Evolutionary conservation across 2,329 filamentous ascomycete genomes (phyloP).

Genomic region (Tolypocladium pustulatum): DNA sequence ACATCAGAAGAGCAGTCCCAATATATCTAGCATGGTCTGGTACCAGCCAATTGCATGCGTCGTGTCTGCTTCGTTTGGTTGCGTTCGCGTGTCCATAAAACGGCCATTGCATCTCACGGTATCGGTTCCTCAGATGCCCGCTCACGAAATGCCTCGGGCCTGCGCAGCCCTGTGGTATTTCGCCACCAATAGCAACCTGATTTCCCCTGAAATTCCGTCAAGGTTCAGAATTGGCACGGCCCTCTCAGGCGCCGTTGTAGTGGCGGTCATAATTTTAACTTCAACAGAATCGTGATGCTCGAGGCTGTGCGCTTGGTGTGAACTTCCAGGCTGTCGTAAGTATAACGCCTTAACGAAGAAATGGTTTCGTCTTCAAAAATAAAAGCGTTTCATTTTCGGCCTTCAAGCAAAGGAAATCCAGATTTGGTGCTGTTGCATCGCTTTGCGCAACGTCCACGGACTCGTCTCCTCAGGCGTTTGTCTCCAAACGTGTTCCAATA

Average conservation of each 20-base stretch:
- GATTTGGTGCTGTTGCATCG: constrained; percentile 35
- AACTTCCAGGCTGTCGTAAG: neutral
- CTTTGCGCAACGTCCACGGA: constrained; percentile 32
- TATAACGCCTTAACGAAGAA: neutral
- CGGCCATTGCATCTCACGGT: neutral
- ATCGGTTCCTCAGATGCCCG: neutral
- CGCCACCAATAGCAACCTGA: neutral
- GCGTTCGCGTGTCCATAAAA: neutral
- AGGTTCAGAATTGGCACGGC: neutral
- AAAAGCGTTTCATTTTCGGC: neutral
- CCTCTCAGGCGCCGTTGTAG: neutral
- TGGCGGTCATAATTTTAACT: neutral
- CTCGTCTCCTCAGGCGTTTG: constrained; percentile 17
- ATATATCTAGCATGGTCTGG: neutral
- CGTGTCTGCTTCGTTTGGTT: neutral
- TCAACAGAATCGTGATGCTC: neutral
- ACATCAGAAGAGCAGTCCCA: neutral
- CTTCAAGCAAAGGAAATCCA: constrained; percentile 37
- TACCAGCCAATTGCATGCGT: neutral
- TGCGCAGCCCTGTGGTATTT: no score
- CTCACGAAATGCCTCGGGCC: neutral
- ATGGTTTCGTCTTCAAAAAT: neutral
- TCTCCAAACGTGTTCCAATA: constrained; percentile 32
- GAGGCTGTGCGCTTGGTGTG: neutral
- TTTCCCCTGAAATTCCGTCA: neutral